phyloP scores from a whole-genome alignment of 2,329 filamentous ascomycete genomes.

The Fusarium sp. region DNA sequence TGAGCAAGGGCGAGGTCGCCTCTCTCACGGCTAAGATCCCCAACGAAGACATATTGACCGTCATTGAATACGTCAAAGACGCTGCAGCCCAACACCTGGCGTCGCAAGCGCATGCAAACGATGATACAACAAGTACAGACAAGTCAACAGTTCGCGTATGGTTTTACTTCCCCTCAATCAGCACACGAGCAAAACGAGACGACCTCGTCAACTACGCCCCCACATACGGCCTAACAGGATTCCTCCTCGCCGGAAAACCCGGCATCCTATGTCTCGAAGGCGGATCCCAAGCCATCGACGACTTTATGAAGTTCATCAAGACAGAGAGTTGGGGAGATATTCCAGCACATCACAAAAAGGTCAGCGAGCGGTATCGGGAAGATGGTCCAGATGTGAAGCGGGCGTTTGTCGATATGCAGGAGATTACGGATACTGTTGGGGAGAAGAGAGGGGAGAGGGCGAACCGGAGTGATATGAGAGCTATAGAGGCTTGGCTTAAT shows the following conservation, averaged over 20 bases:
- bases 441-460: conserved; percentile 61
- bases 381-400: conserved; percentile 45
- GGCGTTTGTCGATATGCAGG: conserved; percentile 67
- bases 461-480: conserved; percentile 66
- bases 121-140: not conserved
- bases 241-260: conserved; percentile 71
- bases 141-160: conserved; percentile 63
- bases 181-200: conserved; percentile 68
- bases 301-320: conserved; percentile 73
- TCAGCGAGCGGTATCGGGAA: conserved; percentile 67
- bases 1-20: conserved; percentile 61
- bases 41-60: conserved; percentile 57
- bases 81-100: conserved; percentile 49
- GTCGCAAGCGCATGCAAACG: conserved; percentile 19
- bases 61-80: conserved; percentile 59
- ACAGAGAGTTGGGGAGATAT: conserved; percentile 74
- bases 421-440: conserved; percentile 65
- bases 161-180: conserved; percentile 74
- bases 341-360: conserved; percentile 71
- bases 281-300: conserved; percentile 60
- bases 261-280: conserved; percentile 67
- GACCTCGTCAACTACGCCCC: conserved; percentile 68
- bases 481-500: conserved; percentile 62
- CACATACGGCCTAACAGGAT: conserved; percentile 66
- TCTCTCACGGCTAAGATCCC: conserved; percentile 56